These are phyloP conservation scores for Aschersonia sp. DNA, from an alignment of 2,329 filamentous ascomycete species.

Conservation along the genomic window DNA sequence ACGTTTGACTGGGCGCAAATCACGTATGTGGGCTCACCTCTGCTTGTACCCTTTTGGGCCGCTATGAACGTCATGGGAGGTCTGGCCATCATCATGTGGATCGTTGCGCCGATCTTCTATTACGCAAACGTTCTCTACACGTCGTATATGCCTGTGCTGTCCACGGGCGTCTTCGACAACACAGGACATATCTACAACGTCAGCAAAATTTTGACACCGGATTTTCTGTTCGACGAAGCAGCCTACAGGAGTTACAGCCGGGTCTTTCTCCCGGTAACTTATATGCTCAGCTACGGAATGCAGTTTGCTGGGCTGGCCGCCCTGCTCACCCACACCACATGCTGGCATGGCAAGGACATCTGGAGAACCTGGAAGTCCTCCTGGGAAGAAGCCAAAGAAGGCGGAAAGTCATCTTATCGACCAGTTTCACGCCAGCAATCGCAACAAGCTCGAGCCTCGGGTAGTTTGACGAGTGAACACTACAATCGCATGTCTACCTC, in stretches of 20 bases:
- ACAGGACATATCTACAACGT: constrained; percentile 69
- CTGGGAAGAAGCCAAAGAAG: constrained; percentile 44
- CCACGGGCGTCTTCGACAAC: constrained; percentile 75
- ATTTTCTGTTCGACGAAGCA: constrained; percentile 63
- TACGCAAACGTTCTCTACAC: constrained; percentile 69
- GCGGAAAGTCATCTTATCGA: constrained; percentile 35
- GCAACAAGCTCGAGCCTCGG: constrained; percentile 10
- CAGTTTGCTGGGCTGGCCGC: constrained; percentile 75
- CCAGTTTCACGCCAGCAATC: constrained; percentile 20
- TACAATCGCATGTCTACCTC: constrained; percentile 18
- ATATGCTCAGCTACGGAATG: constrained; percentile 72
- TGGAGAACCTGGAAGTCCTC: constrained; percentile 61
- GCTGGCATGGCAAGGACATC: constrained; percentile 77
- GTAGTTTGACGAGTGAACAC: constrained; percentile 8
- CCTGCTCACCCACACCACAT: constrained; percentile 64
- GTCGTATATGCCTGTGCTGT: constrained; percentile 76
- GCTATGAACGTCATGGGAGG: constrained; percentile 74
- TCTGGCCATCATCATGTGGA: constrained; percentile 72
- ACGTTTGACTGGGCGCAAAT: constrained; percentile 91
- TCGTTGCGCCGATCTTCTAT: constrained; percentile 65
- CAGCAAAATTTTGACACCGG: constrained; percentile 58
- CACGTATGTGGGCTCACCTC: constrained; percentile 71
- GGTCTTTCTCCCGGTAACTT: constrained; percentile 76
- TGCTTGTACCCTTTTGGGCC: constrained; percentile 76
- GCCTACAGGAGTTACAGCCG: constrained; percentile 72